phyloP scores from a whole-genome alignment of 768 basidiomycete genomes.

The Auricularia heimuer region DNA sequence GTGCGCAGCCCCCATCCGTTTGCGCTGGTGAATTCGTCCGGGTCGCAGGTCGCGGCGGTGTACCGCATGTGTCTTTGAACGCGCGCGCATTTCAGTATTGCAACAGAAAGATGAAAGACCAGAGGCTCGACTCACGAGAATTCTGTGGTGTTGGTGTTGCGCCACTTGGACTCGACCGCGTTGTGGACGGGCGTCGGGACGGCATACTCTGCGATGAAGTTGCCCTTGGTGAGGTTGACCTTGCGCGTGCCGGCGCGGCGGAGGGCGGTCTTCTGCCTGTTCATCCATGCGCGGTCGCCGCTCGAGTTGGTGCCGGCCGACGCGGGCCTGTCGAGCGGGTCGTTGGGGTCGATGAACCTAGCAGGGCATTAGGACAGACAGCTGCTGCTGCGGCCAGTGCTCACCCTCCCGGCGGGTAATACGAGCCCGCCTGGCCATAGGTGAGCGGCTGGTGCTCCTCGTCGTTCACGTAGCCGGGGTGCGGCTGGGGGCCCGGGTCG shows the following conservation, averaged over 20 bases:
- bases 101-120: constrained; percentile 5
- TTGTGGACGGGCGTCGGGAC: constrained; percentile 78
- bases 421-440: constrained; percentile 53
- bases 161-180: constrained; percentile 74
- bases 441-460: constrained; percentile 72
- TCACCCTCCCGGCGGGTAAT: constrained; percentile 54
- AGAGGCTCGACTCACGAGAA: constrained; percentile 57
- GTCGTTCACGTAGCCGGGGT: constrained; percentile 58
- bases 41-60: constrained; percentile 85
- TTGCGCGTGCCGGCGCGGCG: constrained; percentile 90
- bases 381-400: constrained; percentile 19
- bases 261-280: constrained; percentile 65
- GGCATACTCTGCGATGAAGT: constrained; percentile 83
- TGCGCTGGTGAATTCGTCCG: constrained; percentile 74
- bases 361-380: neutral
- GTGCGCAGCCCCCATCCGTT: constrained; percentile 79
- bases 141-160: constrained; percentile 66
- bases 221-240: constrained; percentile 87
- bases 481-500: constrained; percentile 30
- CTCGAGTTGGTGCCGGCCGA: constrained; percentile 28
- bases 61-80: constrained; percentile 76
- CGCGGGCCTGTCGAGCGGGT: constrained; percentile 50
- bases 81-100: neutral
- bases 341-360: constrained; percentile 27
- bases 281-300: constrained; percentile 39